Evolutionary conservation across 2,329 filamentous ascomycete genomes (phyloP).

Genomic region (Paecilomyces variotii): DNA sequence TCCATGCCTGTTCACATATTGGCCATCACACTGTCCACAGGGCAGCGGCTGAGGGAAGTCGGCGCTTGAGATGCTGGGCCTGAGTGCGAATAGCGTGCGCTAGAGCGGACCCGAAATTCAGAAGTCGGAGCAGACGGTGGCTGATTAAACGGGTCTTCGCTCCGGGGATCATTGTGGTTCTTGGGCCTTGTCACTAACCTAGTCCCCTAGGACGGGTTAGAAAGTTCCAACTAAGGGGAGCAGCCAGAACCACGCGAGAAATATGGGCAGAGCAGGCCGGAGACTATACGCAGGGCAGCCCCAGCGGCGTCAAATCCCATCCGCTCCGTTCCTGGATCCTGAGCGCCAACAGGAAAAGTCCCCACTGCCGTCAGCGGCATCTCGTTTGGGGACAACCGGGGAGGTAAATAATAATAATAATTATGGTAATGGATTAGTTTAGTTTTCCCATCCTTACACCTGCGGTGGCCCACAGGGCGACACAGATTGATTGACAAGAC

Average conservation of each 20-base stretch:
- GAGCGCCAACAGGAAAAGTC: background rate
- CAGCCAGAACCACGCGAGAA: background rate
- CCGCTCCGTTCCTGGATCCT: background rate
- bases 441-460: background rate
- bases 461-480: background rate
- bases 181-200: background rate
- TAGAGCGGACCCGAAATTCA: background rate
- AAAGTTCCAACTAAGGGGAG: background rate
- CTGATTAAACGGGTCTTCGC: background rate
- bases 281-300: background rate
- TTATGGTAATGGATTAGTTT: background rate
- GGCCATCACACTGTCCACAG: background rate
- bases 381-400: background rate
- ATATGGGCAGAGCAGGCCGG: background rate
- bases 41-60: background rate
- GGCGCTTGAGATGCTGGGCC: background rate
- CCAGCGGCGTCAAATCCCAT: background rate
- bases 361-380: background rate
- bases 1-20: background rate
- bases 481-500: background rate
- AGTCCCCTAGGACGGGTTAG: background rate
- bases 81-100: background rate
- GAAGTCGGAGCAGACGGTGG: background rate
- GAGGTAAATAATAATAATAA: background rate
- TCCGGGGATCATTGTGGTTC: background rate